phyloP scores from a whole-genome alignment of 495 filamentous ascomycete genomes.

The Podospora bellae-mahoneyi region DNA sequence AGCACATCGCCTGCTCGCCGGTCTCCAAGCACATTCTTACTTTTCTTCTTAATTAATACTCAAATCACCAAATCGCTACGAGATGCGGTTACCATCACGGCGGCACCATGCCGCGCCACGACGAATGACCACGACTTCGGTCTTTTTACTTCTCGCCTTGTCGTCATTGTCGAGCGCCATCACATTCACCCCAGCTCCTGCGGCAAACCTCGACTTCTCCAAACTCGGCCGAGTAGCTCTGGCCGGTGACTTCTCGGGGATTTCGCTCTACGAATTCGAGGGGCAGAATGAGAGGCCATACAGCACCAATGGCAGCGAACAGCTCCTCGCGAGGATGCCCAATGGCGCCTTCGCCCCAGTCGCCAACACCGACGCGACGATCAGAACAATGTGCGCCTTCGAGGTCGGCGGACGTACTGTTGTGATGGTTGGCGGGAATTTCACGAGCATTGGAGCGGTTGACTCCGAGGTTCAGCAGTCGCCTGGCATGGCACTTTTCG shows the following conservation, averaged over 20 bases:
- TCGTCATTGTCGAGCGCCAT: constrained; percentile 54
- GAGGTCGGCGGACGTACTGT: constrained; percentile 61
- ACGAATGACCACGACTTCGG: constrained; percentile 18
- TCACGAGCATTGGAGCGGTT: constrained; percentile 76
- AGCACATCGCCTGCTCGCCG: constrained; percentile 22
- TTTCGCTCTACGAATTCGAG: constrained; percentile 83
- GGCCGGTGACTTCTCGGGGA: constrained; percentile 84
- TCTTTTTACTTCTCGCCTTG: constrained; percentile 37
- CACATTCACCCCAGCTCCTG: constrained; percentile 65
- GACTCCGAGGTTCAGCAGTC: constrained; percentile 51
- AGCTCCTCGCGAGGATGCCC: constrained; percentile 76
- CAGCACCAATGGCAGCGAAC: constrained; percentile 71
- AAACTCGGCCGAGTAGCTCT: constrained; percentile 79
- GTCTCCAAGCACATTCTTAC: constrained; percentile 17
- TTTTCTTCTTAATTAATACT: constrained; percentile 1
- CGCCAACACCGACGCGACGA: constrained; percentile 72
- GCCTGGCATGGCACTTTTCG: constrained; percentile 74
- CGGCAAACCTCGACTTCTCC: constrained; percentile 77
- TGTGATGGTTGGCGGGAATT: constrained; percentile 88
- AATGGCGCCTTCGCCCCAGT: constrained; percentile 79
- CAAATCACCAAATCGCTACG: constrained; percentile 17
- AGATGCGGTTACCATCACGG: constrained; percentile 41
- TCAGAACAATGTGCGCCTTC: constrained; percentile 83
- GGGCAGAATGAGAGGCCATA: constrained; percentile 68
- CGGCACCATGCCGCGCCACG: constrained; percentile 37